Evolutionary conservation across 2,329 filamentous ascomycete genomes (phyloP).

Genomic region (Xylaria sp.): DNA sequence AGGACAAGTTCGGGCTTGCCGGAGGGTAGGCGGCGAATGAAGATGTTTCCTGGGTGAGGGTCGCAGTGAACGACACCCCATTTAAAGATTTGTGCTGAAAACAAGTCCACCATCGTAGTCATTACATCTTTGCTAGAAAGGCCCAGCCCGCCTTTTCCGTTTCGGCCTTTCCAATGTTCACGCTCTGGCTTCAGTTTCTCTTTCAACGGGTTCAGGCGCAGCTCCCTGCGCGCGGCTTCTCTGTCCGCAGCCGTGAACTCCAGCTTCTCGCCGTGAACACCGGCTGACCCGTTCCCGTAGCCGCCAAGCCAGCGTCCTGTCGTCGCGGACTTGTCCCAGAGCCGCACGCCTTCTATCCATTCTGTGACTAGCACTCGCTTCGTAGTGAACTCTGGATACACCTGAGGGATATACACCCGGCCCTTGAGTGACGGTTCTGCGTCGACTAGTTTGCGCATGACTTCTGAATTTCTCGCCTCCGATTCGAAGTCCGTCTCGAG

Average conservation of each 20-base stretch:
- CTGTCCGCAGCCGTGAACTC: slow-evolving; percentile 59
- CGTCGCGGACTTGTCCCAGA: slow-evolving; percentile 92
- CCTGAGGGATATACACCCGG: slow-evolving; percentile 87
- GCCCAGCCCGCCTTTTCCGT: slow-evolving; percentile 82
- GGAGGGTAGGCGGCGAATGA: slow-evolving; percentile 84
- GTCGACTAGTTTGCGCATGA: slow-evolving; percentile 81
- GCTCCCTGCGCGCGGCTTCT: slow-evolving; percentile 57
- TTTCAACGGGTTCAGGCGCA: slow-evolving; percentile 63
- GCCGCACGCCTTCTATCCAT: slow-evolving; percentile 93
- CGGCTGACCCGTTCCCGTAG: slow-evolving; percentile 79
- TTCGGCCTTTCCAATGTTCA: slow-evolving; percentile 78
- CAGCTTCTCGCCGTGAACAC: slow-evolving; percentile 75
- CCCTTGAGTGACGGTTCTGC: slow-evolving; percentile 79
- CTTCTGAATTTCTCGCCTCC: slow-evolving; percentile 87
- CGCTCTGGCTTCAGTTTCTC: slow-evolving; percentile 82
- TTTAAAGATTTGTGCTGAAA: slow-evolving; percentile 97
- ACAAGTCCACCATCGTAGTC: slow-evolving; percentile 95
- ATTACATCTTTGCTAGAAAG: slow-evolving; percentile 87
- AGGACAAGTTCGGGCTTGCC: slow-evolving; percentile 92
- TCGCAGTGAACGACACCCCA: slow-evolving; percentile 97
- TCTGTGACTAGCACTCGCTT: slow-evolving; percentile 91
- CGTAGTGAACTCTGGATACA: slow-evolving; percentile 85
- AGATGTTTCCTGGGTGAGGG: slow-evolving; percentile 96
- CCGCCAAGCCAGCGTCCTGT: slow-evolving; percentile 82
- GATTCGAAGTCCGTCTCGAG: slow-evolving; percentile 95